phyloP scores from a whole-genome alignment of 805 yeast species.

The Zygoascus tannicola region DNA sequence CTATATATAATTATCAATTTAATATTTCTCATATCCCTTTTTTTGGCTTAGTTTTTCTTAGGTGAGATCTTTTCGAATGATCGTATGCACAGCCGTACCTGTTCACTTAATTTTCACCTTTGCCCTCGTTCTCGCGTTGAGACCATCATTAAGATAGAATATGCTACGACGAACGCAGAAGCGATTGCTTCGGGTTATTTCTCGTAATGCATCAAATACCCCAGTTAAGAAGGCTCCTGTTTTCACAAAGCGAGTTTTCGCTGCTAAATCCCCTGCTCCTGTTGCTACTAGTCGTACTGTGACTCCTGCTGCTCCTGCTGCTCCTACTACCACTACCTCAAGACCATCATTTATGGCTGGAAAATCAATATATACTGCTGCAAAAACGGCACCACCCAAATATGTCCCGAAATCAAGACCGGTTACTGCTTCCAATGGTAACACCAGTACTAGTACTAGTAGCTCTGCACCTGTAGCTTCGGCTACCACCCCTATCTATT shows the following conservation, averaged over 20 bases:
- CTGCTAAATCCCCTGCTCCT: constrained; percentile 1
- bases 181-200: not conserved
- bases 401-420: not conserved
- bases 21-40: too few species aligned
- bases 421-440: not conserved
- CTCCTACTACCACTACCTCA: not conserved
- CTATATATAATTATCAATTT: too few species aligned
- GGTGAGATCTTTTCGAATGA: too few species aligned
- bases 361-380: not conserved
- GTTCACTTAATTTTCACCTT: too few species aligned
- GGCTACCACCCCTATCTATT: not conserved
- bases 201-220: not conserved
- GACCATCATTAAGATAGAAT: too few species aligned
- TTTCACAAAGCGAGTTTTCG: not conserved
- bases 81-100: too few species aligned
- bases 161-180: too few species aligned
- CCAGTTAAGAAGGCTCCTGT: not conserved
- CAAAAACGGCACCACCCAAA: not conserved
- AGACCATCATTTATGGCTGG: not conserved
- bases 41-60: too few species aligned
- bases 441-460: not conserved
- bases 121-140: too few species aligned
- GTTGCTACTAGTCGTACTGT: not conserved
- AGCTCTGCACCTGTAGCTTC: not conserved
- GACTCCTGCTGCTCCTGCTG: not conserved